A percentile compares a stretch with the other conserved stretches of the same genome.
phyloP scores from a whole-genome alignment of 2,329 filamentous ascomycete genomes.

The Fusarium compactum region DNA sequence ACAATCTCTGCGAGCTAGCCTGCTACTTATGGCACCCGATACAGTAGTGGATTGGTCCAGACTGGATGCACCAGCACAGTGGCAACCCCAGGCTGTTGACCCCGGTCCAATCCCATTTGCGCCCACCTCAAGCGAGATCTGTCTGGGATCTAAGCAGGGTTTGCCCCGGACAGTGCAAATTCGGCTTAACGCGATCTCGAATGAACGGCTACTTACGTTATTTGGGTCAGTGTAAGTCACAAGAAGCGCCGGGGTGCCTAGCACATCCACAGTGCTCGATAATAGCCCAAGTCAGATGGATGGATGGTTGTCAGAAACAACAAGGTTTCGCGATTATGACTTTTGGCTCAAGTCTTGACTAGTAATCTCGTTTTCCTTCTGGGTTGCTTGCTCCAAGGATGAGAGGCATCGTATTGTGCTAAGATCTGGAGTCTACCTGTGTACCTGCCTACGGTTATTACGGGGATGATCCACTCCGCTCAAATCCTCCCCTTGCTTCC shows the following conservation, averaged over 20 bases:
- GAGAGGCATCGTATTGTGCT: conserved; percentile 9
- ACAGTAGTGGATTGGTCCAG: conserved; percentile 20
- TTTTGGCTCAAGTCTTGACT: conserved; percentile 1
- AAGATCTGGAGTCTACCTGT: conserved; percentile 14
- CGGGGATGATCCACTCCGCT: conserved; percentile 41
- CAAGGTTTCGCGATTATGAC: conserved; percentile 25
- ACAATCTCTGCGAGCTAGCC: conserved; percentile 23
- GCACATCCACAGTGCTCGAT: conserved; percentile 19
- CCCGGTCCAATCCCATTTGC: conserved; percentile 21
- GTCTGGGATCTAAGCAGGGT: conserved; percentile 41
- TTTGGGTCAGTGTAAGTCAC: conserved; percentile 25
- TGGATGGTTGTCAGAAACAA: conserved; percentile 21
- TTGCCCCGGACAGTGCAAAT: conserved; percentile 41
- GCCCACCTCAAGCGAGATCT: conserved; percentile 36
- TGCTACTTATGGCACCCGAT: conserved; percentile 9
- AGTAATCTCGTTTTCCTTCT: background rate
- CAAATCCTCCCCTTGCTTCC: conserved; percentile 42
- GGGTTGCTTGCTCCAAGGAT: conserved; percentile 2
- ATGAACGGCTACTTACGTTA: conserved; percentile 31
- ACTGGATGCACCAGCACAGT: conserved; percentile 37
- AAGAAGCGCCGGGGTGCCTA: conserved; percentile 14
- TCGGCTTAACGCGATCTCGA: conserved; percentile 42
- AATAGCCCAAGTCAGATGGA: conserved; percentile 1
- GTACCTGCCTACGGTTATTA: conserved; percentile 20
- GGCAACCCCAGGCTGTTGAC: conserved; percentile 29